Evolutionary conservation across 176 grass and related monocot species (phyloP), one percentile per base, ranked within the genome.

Genomic region (Pharus latifolius): DNA sequence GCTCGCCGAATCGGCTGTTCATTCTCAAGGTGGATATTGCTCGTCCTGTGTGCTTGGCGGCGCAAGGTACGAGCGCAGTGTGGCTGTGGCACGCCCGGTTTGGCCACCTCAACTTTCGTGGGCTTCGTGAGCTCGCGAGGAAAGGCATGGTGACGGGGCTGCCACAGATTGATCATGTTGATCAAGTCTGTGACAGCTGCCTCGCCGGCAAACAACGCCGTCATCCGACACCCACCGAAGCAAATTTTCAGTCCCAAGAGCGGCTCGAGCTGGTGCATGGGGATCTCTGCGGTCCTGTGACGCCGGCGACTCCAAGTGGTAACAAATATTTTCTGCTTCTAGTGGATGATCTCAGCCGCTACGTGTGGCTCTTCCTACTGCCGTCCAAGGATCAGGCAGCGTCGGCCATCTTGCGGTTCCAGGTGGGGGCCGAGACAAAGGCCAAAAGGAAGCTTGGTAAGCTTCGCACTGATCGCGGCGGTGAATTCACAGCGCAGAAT

Each of bases 31-130:
- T 56, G 24, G 0, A 56, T 2, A 29, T 56, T 0, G 4, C 0
- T 0, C 2, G 0, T 0, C 25, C 23, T 12, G 53, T 56, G 13
- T 56, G 53, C 0, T 2, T 29, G 23, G 53, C 6, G 0, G 26
- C 11, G 5, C 0, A 1, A 0, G 25, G 23, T 0, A 27, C 1
- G 0, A 0, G 7, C 1, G 0, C 0, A 0, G 26, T 6, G 1
- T 56, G 25, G 53, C 23, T 10, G 0, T 56, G 25, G 52, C 52
- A 56, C 0, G 4, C 25, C 0, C 5, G 53, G 2, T 58, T 3
- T 7, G 28, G 26, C 2, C 52, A 56, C 12, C 52, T 56, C 24
- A 27, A 27, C 2, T 30, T 56, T 14, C 1, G 5, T 0, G 13
- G 52, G 0, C 2, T 56, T 0, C 13, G 13, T 7, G 20, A 37